Conservation (phyloP, 495 filamentous ascomycete genomes). For the Neurospora sp. region DNA sequence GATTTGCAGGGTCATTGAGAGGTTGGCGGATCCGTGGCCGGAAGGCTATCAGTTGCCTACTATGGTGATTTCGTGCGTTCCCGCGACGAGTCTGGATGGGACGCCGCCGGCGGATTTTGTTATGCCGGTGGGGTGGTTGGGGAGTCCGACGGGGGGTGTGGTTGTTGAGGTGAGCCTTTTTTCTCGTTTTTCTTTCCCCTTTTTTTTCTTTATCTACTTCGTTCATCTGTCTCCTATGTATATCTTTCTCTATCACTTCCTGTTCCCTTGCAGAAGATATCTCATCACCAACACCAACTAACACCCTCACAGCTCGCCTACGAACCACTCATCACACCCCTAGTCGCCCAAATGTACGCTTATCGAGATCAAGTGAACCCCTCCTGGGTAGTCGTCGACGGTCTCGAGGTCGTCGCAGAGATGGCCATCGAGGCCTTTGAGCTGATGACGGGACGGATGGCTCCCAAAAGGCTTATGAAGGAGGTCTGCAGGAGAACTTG, state of each 20-base stretch:
- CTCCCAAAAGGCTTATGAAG: slow-evolving; percentile 65
- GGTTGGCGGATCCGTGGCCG: slow-evolving; percentile 56
- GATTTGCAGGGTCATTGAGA: slow-evolving; percentile 51
- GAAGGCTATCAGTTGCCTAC: slow-evolving; percentile 52
- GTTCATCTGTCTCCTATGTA: too few relatives aligned
- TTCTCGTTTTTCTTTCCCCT: too few relatives aligned
- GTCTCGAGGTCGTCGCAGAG: slow-evolving; percentile 67
- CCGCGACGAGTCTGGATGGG: slow-evolving; percentile 52
- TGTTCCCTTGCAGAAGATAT: too few relatives aligned
- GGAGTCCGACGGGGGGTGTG: slow-evolving; percentile 68
- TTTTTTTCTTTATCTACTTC: too few relatives aligned
- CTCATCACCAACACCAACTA: not conserved
- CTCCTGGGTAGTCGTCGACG: slow-evolving; percentile 71
- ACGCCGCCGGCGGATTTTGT: slow-evolving; percentile 62
- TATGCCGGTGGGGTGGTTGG: slow-evolving; percentile 64
- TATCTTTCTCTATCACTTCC: too few relatives aligned
- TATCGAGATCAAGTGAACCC: slow-evolving; percentile 50
- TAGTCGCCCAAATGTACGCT: slow-evolving; percentile 49
- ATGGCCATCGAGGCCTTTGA: slow-evolving; percentile 80
- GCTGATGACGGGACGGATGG: slow-evolving; percentile 72
- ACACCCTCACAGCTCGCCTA: slow-evolving; percentile 48
- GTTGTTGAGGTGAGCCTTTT: slow-evolving; percentile 49
- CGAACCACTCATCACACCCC: slow-evolving; percentile 59
- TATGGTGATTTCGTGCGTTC: slow-evolving; percentile 70
- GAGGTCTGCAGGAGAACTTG: slow-evolving; percentile 33